phyloP scores from a whole-genome alignment of 352 stramenopile species.

The Globisporangium iwayamae region DNA sequence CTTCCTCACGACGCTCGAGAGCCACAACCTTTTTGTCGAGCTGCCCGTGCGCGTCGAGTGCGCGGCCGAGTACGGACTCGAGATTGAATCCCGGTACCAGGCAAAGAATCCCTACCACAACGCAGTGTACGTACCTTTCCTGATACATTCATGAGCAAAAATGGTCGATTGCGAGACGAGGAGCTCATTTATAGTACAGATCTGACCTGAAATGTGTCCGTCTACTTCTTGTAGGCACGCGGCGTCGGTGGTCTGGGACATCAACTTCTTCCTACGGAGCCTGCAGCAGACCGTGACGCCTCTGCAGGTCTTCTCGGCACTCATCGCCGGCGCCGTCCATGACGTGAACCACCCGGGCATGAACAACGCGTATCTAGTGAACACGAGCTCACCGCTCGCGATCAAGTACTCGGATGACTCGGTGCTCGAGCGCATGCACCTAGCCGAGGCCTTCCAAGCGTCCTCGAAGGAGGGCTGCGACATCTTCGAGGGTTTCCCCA shows the following conservation, averaged over 20 bases:
- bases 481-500: constrained; percentile 57
- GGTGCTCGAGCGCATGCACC: constrained; percentile 86
- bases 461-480: constrained; percentile 69
- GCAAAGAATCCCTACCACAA: constrained; percentile 82
- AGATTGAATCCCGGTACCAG: constrained; percentile 68
- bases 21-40: constrained; percentile 52
- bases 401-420: constrained; percentile 93
- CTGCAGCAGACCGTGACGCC: constrained; percentile 35
- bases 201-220: background rate
- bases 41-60: constrained; percentile 53
- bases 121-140: constrained; percentile 37
- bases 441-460: constrained; percentile 64
- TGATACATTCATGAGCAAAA: background rate
- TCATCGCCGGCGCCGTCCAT: constrained; percentile 89
- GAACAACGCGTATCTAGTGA: constrained; percentile 90
- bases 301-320: constrained; percentile 66
- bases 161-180: background rate
- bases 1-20: constrained; percentile 63
- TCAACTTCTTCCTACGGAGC: constrained; percentile 61
- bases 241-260: constrained; percentile 67
- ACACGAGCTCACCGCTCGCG: constrained; percentile 77
- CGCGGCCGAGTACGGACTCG: constrained; percentile 47
- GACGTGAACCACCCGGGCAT: constrained; percentile 92
- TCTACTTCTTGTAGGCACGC: constrained; percentile 40
- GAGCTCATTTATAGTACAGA: background rate